Evolutionary conservation across 306 rosid species (phyloP).

Genomic region (Sicyos baderoa): DNA sequence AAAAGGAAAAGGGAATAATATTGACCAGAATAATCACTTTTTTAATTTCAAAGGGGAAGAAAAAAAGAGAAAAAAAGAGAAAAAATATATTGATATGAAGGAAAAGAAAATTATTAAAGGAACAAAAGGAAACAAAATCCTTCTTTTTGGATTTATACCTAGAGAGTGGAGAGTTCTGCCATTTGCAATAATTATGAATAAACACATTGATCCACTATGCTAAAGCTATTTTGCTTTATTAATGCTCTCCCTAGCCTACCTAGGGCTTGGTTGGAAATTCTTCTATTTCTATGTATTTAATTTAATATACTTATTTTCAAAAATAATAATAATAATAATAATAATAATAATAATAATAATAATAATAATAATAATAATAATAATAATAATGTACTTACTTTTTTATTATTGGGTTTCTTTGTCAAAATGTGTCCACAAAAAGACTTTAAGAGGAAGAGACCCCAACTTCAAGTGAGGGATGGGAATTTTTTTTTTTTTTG

Average conservation of each 20-base stretch:
- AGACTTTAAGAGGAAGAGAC: neutral
- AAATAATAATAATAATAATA: no score
- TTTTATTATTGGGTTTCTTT: neutral
- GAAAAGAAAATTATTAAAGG: neutral
- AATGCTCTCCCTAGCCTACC: neutral
- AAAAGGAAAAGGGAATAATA: constrained; percentile 10
- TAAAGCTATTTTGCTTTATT: constrained; percentile 15
- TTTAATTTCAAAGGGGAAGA: neutral
- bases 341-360: no score
- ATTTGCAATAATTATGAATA: constrained; percentile 7
- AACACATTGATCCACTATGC: constrained; percentile 15
- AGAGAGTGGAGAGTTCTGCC: constrained; percentile 1
- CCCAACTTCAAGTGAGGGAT: neutral
- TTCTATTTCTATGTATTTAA: neutral
- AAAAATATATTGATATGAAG: neutral
- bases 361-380: no score
- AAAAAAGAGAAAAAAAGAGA: neutral
- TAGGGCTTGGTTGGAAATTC: neutral
- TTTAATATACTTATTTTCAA: neutral
- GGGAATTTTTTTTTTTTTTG: no score
- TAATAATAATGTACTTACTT: neutral
- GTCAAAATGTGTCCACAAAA: neutral
- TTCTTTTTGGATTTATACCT: constrained; percentile 18
- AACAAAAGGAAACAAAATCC: constrained; percentile 19
- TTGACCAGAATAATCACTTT: constrained; percentile 11